Evolutionary conservation across 1,139 yeast species (phyloP).

Genomic region (Entelexis sorbosivorans): DNA sequence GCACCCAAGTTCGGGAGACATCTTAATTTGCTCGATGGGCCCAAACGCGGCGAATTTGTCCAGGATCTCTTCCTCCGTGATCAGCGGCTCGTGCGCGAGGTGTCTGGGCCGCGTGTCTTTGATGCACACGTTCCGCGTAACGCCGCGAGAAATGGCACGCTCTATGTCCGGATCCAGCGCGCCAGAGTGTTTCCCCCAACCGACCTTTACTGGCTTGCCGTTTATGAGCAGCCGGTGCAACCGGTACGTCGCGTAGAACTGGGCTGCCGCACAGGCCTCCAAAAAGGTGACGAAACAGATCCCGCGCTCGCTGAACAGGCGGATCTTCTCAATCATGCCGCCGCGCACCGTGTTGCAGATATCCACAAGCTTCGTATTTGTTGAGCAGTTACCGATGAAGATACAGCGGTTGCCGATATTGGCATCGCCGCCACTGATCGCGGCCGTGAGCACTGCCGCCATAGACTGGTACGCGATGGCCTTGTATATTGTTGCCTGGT

Average conservation of each 20-base stretch:
- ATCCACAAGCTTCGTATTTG: conserved; percentile 78
- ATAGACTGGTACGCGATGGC: conserved; percentile 56
- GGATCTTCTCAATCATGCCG: conserved; percentile 58
- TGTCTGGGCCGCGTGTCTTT: conserved; percentile 38
- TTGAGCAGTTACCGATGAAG: conserved; percentile 77
- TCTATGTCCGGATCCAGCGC: conserved; percentile 73
- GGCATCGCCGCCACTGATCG: conserved; percentile 57
- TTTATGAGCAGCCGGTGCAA: conserved; percentile 73
- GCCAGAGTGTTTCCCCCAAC: conserved; percentile 96
- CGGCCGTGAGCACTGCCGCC: conserved; percentile 62
- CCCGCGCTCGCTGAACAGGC: conserved; percentile 63
- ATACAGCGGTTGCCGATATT: conserved; percentile 87
- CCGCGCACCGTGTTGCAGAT: conserved; percentile 91
- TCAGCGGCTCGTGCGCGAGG: background rate
- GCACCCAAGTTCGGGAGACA: conserved; percentile 70
- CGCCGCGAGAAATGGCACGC: conserved; percentile 85
- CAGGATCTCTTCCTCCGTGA: conserved; percentile 4
- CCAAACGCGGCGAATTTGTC: conserved; percentile 35
- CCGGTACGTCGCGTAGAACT: conserved; percentile 80
- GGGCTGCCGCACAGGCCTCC: conserved; percentile 87
- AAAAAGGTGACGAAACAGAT: conserved; percentile 88
- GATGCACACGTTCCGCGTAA: conserved; percentile 80
- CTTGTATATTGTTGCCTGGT: conserved; percentile 34
- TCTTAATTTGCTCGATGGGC: conserved; percentile 88
- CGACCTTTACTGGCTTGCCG: conserved; percentile 70